Evolutionary conservation across 1,139 yeast genomes (phyloP), one percentile per base, ranked within the genome.

Genomic region (Blastobotrys illinoisensis): DNA sequence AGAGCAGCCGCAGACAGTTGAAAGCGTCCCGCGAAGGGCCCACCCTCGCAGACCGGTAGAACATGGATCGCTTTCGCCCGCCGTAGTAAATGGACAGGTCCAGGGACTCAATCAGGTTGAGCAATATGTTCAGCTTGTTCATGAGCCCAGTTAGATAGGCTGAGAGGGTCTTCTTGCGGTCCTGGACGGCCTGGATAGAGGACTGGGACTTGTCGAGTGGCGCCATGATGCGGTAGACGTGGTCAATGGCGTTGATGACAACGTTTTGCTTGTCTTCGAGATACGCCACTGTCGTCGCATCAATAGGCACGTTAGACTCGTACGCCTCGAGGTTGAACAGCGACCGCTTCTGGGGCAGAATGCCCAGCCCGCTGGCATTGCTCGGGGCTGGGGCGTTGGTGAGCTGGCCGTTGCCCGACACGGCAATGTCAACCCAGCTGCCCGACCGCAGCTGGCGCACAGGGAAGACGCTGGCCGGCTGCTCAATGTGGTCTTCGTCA

Each of bases 1-100:
- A 76, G 9, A 89, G 78, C 18, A 85, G 75, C 0, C 88, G 86
- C 62, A 84, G 79, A 52, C 82, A 82, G 61, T 79, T 74, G 3
- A 79, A 71, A 32, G 63, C 56, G 24, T 57, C 60, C n/a, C 56
- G 51, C 9, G 58, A 49, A 1, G 59, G 54, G 3, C 59, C 44
- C 4, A 47, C 47, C 14, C 47, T 26, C 6, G 49, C 24, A 6
- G 58, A 50, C 45, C 47, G 46, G 40, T 49, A 47, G 24, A 55
- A 23, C 56, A 55, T 46, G 2, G 51, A 40, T 9, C 56, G 46
- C 19, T 53, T 54, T 36, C 58, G 62, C 53, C 60, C 58, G 32
- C 63, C 58, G 51, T 61, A 69, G 54, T 55, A 69, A 20, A 55
- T 59, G 9, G 64, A 65, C 53, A 64, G 51, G 49, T 70, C 72